Evolutionary conservation across 495 filamentous ascomycete genomes (phyloP), one percentile per base, ranked within the genome.

Genomic region (Apiosordaria backusii): DNA sequence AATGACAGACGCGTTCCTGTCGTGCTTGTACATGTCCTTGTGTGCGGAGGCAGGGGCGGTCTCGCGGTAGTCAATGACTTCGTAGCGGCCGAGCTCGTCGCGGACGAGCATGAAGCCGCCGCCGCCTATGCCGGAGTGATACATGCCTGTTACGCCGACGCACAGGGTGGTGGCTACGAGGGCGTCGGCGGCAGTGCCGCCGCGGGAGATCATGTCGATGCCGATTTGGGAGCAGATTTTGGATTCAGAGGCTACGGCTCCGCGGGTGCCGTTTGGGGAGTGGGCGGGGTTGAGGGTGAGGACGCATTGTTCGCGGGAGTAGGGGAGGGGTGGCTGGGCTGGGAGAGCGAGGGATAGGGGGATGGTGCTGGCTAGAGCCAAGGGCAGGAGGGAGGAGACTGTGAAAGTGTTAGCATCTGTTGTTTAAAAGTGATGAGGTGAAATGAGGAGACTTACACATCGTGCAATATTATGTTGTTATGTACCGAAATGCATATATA

Each of bases 51-150:
- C 89, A 3, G 93, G 92, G 1, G 93, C 93, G 0, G 88, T 88
- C 76, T 97, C 93, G 9, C 93, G 84, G 73, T 93, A 97, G 75
- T 97, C 92, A 60, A 96, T 87, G 62, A 87, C 85, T 68, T 92
- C 90, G 72, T 88, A 92, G 29, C 76, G 75, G 10, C 90, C 89
- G 45, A 86, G 77, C 4, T 81, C 77, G 25, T 85, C 81, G 52
- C 88, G 85, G 24, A 94, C 84, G 2, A 97, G 82, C 82, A 89
- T 88, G 77, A 97, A 97, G 0, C 93, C 92, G n/a, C 93, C 93
- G 4, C 93, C 93, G 3, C 92, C 92, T 45, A 96, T 87, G 4
- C 92, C 92, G 27, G 89, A 91, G 76, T 96, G 92, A 67, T 94
- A 92, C 91, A 95, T 94, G 84, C 89, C 89, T 62, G 89, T 83